These are phyloP conservation scores for Saccharomyces uvarum DNA, from an alignment of 1,139 yeast genomes.

Conservation along the genomic window DNA sequence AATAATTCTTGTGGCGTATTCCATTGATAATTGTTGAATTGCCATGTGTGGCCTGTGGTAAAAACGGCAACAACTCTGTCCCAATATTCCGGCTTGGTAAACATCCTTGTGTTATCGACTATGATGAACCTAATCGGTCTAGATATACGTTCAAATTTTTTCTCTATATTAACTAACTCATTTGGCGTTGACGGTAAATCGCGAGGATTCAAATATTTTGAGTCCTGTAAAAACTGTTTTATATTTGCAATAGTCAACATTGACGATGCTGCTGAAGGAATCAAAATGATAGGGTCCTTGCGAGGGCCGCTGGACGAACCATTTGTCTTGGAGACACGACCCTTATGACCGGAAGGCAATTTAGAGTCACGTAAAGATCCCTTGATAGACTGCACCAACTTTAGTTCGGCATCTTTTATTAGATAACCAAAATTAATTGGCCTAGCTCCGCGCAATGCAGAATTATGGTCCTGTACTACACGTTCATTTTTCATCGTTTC, in stretches of 20 bases:
- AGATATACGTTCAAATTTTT: constrained; percentile 28
- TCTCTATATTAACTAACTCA: constrained; percentile 28
- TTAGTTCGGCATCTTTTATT: constrained; percentile 61
- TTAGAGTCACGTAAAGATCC: constrained; percentile 22
- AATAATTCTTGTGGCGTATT: constrained; percentile 72
- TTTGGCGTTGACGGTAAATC: constrained; percentile 21
- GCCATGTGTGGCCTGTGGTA: constrained; percentile 98
- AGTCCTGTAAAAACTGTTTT: constrained; percentile 73
- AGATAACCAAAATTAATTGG: constrained; percentile 65
- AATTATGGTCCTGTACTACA: constrained; percentile 67
- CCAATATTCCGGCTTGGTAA: constrained; percentile 95
- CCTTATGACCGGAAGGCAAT: constrained; percentile 26
- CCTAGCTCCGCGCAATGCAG: constrained; percentile 71
- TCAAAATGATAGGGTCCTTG: constrained; percentile 83
- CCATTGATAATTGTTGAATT: constrained; percentile 80
- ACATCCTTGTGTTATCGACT: constrained; percentile 81
- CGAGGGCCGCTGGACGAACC: constrained; percentile 16
- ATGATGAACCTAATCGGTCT: constrained; percentile 38
- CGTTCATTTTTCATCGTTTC: constrained; percentile 55
- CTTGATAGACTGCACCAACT: constrained; percentile 51
- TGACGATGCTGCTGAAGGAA: constrained; percentile 93
- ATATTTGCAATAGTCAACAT: constrained; percentile 73
- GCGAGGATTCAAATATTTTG: constrained; percentile 58
- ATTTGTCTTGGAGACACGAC: constrained; percentile 15
- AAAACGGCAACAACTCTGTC: constrained; percentile 89